These are phyloP conservation scores for Scutellaria galericulata DNA, from an alignment of 257 asterid species.

Conservation along the genomic window DNA sequence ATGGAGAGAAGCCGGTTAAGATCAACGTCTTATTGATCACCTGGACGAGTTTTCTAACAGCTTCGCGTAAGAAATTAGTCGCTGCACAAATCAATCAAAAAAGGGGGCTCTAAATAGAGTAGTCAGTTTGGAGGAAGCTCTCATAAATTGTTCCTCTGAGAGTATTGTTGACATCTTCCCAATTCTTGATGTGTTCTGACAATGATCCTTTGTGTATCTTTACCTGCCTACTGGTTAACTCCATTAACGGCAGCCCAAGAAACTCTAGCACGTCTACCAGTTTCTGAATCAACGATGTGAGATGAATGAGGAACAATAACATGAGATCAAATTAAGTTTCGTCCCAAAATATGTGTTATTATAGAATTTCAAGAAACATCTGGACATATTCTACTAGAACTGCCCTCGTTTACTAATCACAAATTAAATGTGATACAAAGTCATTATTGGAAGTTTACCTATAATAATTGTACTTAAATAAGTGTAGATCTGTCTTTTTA, in stretches of 20 bases:
- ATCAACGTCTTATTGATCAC: conserved; percentile 39
- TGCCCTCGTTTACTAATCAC: no score
- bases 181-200: conserved; percentile 63
- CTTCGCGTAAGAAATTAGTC: no score
- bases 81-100: no score
- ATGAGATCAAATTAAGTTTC: neutral
- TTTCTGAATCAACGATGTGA: conserved; percentile 53
- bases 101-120: conserved; percentile 26
- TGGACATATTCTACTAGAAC: no score
- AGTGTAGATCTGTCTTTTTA: no score
- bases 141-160: conserved; percentile 71
- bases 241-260: conserved; percentile 63
- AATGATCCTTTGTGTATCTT: conserved; percentile 84
- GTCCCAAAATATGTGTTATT: no score
- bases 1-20: neutral
- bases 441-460: no score
- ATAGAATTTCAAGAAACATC: no score
- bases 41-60: neutral
- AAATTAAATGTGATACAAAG: no score
- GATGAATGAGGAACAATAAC: conserved; percentile 2
- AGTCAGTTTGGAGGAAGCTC: conserved; percentile 62
- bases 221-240: conserved; percentile 69
- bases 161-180: conserved; percentile 65
- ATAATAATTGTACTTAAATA: no score
- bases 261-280: conserved; percentile 62